Evolutionary conservation across 2,329 filamentous ascomycete species (phyloP).

Genomic region (Cladophialophora yegresii): DNA sequence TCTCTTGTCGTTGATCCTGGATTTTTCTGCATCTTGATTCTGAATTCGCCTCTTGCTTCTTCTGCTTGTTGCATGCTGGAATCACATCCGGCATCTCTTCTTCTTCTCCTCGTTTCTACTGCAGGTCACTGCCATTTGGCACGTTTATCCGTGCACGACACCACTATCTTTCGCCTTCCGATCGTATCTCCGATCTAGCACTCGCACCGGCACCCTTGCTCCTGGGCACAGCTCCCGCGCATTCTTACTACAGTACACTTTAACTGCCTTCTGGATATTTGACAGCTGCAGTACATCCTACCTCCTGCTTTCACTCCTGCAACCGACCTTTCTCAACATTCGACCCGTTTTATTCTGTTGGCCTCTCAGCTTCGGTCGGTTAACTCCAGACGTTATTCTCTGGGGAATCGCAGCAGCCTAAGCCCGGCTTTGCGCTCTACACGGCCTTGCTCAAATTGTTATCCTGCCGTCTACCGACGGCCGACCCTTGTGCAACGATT

Average conservation of each 20-base stretch:
- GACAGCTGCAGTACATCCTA: not conserved
- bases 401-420: not conserved
- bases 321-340: not conserved
- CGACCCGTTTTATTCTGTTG: not conserved
- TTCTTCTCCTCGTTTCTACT: not conserved
- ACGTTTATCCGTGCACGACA: not conserved
- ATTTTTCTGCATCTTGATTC: not conserved
- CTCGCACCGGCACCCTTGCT: not conserved
- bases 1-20: not conserved
- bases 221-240: not conserved
- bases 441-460: slow-evolving; percentile 19
- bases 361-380: not conserved
- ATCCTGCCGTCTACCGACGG: slow-evolving; percentile 20
- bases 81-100: not conserved
- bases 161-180: not conserved
- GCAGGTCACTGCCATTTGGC: not conserved
- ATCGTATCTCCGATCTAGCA: not conserved
- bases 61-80: not conserved
- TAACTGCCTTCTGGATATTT: not conserved
- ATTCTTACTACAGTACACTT: not conserved
- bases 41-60: not conserved
- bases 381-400: not conserved
- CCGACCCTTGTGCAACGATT: slow-evolving; percentile 17
- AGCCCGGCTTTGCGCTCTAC: slow-evolving; percentile 7
- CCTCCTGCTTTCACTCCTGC: not conserved